Percentiles rank a stretch among this genome's conserved stretches.
Conservation (phyloP, 2,329 filamentous ascomycete genomes). For the Epichloe amarillans region DNA sequence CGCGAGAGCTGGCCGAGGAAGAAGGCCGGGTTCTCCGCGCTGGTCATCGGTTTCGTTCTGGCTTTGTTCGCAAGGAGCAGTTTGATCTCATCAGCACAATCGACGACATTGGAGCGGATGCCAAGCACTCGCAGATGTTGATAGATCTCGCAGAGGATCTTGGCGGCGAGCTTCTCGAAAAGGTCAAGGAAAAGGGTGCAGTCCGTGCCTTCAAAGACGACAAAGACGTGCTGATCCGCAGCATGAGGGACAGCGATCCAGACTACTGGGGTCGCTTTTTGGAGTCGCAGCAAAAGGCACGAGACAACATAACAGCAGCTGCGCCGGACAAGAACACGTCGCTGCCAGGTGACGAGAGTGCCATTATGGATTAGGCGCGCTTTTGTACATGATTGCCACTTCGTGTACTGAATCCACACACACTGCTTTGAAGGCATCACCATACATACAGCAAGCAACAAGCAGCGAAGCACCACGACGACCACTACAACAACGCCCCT, state of each 20-base stretch:
- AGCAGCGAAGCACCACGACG: no score
- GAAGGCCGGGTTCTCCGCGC: slow-evolving; percentile 42
- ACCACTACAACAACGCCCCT: no score
- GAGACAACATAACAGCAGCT: slow-evolving; percentile 33
- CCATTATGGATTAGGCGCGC: slow-evolving; percentile 24
- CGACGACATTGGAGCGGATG: slow-evolving; percentile 37
- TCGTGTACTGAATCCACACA: no score
- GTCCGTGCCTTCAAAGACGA: slow-evolving; percentile 49
- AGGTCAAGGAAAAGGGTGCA: slow-evolving; percentile 43
- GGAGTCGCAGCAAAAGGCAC: slow-evolving; percentile 46
- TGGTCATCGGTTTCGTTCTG: slow-evolving; percentile 42
- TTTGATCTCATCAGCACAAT: slow-evolving; percentile 34
- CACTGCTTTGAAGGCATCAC: no score
- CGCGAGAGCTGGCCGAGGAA: slow-evolving; percentile 40
- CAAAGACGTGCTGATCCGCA: slow-evolving; percentile 33
- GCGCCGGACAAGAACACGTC: slow-evolving; percentile 12
- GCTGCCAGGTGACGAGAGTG: slow-evolving; percentile 23
- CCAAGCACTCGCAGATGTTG: slow-evolving; percentile 38
- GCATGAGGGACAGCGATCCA: slow-evolving; percentile 47
- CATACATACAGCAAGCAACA: no score
- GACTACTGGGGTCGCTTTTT: slow-evolving; percentile 52
- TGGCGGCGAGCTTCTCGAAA: slow-evolving; percentile 43
- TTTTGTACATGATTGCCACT: no score
- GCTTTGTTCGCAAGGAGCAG: slow-evolving; percentile 38
- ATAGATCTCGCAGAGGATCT: slow-evolving; percentile 50